A percentile compares a stretch with the other conserved stretches of the same genome.
Conservation (phyloP, 768 basidiomycete species). For the Clitopilus passeckerianus region DNA sequence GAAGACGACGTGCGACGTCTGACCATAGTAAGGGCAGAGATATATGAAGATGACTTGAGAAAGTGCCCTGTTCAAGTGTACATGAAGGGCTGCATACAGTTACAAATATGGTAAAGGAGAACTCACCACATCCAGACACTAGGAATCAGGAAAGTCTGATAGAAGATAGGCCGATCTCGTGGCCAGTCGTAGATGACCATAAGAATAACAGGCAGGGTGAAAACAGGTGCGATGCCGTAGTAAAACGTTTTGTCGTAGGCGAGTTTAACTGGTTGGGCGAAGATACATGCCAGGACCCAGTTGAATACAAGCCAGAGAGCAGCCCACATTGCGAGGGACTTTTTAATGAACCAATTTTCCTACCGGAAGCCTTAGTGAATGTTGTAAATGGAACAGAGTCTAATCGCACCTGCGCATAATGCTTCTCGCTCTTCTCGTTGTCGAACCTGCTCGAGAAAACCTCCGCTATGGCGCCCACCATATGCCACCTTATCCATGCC, state of each 20-base stretch:
- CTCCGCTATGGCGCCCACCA: conserved; percentile 48
- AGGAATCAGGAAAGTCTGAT: conserved; percentile 55
- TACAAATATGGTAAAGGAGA: conserved; percentile 17
- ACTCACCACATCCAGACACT: conserved; percentile 59
- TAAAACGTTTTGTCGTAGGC: conserved; percentile 58
- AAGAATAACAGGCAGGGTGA: conserved; percentile 57
- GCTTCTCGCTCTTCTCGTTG: conserved; percentile 45
- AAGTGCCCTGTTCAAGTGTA: conserved; percentile 36
- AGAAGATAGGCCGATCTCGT: conserved; percentile 48
- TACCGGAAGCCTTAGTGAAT: conserved; percentile 15
- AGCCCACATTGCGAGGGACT: conserved; percentile 61
- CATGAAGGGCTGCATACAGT: conserved; percentile 6
- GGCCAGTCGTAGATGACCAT: conserved; percentile 75
- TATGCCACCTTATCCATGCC: conserved; percentile 48
- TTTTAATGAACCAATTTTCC: conserved; percentile 73
- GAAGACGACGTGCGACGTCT: conserved; percentile 14
- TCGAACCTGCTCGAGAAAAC: conserved; percentile 61
- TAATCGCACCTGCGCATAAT: conserved; percentile 33
- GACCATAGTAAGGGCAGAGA: conserved; percentile 35
- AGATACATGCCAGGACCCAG: conserved; percentile 59
- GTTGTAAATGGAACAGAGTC: conserved; percentile 3
- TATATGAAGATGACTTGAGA: conserved; percentile 57
- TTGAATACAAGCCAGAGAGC: conserved; percentile 60
- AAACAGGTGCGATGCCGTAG: conserved; percentile 51
- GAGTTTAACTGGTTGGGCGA: conserved; percentile 34